These are phyloP conservation scores for Apiospora saccharicola DNA, from an alignment of 2,329 filamentous ascomycete species.

Conservation along the genomic window DNA sequence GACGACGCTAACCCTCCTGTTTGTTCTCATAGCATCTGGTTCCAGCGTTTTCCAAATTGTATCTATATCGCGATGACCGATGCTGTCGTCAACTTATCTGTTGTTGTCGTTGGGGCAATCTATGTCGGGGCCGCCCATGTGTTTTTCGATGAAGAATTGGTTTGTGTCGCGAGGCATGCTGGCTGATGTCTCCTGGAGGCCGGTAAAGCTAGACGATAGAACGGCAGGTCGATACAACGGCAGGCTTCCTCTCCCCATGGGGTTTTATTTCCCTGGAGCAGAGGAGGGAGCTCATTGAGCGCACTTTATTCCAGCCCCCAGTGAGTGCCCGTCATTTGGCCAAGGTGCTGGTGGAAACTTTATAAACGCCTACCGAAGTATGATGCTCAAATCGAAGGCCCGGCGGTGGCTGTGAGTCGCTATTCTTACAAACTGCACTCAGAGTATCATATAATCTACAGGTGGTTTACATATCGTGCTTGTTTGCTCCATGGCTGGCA, in stretches of 20 bases:
- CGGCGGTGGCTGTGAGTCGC: neutral
- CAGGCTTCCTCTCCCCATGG: neutral
- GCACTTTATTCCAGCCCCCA: neutral
- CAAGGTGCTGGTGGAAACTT: constrained; percentile 3
- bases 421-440: neutral
- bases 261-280: neutral
- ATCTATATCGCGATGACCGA: no score
- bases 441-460: neutral
- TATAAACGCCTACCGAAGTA: constrained; percentile 5
- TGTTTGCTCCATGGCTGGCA: neutral
- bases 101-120: neutral
- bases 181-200: neutral
- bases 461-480: neutral
- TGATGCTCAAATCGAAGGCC: neutral
- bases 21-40: neutral
- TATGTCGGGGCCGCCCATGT: neutral
- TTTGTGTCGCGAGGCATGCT: neutral
- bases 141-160: neutral
- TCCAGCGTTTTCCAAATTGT: neutral
- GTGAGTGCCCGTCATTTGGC: constrained; percentile 8
- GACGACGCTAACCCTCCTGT: neutral
- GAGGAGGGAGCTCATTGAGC: neutral
- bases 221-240: neutral
- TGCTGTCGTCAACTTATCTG: neutral
- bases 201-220: neutral